Percentiles rank a stretch among this genome's conserved stretches.
Evolutionary conservation across 371 early-diverging fungal species (phyloP).

Genomic region (Apophysomyces elegans): DNA sequence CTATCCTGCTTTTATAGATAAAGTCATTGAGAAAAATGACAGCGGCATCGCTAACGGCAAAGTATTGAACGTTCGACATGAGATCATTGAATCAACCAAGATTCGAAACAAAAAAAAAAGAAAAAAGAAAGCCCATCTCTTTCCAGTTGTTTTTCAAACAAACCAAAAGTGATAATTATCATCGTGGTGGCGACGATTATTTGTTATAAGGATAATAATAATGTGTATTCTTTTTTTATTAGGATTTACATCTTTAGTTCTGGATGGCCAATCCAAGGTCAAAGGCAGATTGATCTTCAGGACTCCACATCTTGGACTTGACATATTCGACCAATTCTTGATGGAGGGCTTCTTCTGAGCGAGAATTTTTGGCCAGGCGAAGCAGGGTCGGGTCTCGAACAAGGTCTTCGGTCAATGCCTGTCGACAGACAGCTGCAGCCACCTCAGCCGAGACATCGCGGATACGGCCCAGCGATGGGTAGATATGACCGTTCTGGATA

Average conservation of each 20-base stretch:
- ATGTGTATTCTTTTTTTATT: no score
- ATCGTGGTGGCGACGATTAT: no score
- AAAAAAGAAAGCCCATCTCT: background rate
- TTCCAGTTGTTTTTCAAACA: no score
- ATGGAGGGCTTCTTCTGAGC: slow-evolving; percentile 23
- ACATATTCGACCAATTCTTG: slow-evolving; percentile 32
- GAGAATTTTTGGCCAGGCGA: slow-evolving; percentile 30
- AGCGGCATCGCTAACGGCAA: background rate
- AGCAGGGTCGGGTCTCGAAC: slow-evolving; percentile 44
- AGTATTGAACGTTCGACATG: background rate
- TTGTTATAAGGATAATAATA: no score
- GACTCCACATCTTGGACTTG: slow-evolving; percentile 54
- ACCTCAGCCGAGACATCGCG: slow-evolving; percentile 79
- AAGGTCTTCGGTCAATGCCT: slow-evolving; percentile 67
- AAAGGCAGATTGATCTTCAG: background rate
- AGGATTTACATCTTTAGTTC: background rate
- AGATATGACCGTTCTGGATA: slow-evolving; percentile 65
- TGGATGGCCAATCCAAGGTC: background rate
- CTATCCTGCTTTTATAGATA: background rate
- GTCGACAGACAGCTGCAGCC: slow-evolving; percentile 75
- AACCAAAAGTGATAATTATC: no score
- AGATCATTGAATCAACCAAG: background rate
- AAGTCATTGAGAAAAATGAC: background rate
- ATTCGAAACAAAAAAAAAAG: background rate
- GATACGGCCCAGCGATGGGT: slow-evolving; percentile 84